A percentile compares a stretch with the other conserved stretches of the same genome.
These are phyloP conservation scores for Epichloe sylvatica DNA, from an alignment of 2,329 filamentous ascomycete species.

Conservation along the genomic window DNA sequence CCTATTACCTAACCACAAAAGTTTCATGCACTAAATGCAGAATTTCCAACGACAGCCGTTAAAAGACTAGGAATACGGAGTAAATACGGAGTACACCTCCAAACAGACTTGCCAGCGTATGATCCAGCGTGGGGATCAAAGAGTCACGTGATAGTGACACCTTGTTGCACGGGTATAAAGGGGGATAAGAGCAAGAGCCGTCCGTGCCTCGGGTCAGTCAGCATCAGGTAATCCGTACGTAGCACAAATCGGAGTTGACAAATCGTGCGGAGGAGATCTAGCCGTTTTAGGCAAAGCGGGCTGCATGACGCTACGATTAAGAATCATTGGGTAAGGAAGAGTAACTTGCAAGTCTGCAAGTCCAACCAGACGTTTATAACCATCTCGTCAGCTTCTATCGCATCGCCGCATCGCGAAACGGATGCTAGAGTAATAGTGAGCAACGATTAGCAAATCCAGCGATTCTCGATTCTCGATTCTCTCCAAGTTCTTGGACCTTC, in stretches of 20 bases:
- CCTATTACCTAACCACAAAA: no score
- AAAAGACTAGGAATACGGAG: no score
- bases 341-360: not conserved
- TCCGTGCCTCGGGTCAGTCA: not conserved
- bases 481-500: slow-evolving; percentile 10
- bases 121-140: no score
- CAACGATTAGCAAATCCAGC: slow-evolving; percentile 3
- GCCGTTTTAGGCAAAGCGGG: not conserved
- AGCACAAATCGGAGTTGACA: not conserved
- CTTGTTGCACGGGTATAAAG: no score
- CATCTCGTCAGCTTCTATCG: slow-evolving; percentile 6
- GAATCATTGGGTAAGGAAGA: slow-evolving; percentile 3
- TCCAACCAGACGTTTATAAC: not conserved
- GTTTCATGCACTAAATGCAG: no score
- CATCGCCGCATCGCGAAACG: not conserved
- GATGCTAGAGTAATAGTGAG: not conserved
- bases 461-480: slow-evolving; percentile 2
- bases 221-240: slow-evolving; percentile 2
- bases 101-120: no score
- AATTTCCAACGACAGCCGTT: no score
- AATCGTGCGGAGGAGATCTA: not conserved
- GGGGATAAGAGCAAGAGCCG: no score
- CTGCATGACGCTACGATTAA: slow-evolving; percentile 4
- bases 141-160: no score
- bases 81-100: no score